phyloP scores from a whole-genome alignment of 805 yeast genomes.

The Starmerella asiatica region DNA sequence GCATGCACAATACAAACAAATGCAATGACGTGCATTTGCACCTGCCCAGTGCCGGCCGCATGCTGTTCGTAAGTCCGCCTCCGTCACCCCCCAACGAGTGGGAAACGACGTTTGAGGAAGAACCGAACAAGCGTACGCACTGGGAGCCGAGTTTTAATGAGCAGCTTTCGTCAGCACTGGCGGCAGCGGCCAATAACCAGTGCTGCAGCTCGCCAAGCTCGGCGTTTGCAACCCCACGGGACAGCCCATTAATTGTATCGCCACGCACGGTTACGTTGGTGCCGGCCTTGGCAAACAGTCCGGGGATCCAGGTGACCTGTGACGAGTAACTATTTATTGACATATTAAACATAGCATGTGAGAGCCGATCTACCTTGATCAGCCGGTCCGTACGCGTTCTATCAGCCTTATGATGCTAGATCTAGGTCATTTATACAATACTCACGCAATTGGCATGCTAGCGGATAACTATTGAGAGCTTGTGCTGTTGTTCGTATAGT shows the following conservation, averaged over 20 bases:
- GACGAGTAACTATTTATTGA: too few species aligned
- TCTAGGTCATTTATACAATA: too few species aligned
- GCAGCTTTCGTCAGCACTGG: constrained; percentile 15
- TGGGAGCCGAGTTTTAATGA: constrained; percentile 17
- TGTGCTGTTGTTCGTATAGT: too few species aligned
- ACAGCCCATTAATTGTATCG: constrained; percentile 1
- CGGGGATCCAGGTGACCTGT: constrained; percentile 12
- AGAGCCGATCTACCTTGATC: too few species aligned
- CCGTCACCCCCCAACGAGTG: constrained; percentile 22
- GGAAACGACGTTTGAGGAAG: constrained; percentile 18
- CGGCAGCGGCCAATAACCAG: background rate
- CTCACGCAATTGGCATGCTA: too few species aligned
- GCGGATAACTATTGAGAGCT: too few species aligned
- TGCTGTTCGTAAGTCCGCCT: constrained; percentile 21
- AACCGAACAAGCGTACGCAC: constrained; percentile 18
- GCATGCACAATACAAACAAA: constrained; percentile 7
- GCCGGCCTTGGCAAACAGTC: constrained; percentile 9
- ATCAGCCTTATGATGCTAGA: too few species aligned
- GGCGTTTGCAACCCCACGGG: background rate
- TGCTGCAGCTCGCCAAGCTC: background rate
- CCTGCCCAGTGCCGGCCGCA: constrained; percentile 20
- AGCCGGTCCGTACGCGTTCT: too few species aligned
- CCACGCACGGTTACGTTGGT: constrained; percentile 13
- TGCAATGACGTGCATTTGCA: constrained; percentile 3
- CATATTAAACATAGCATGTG: too few species aligned